Evolutionary conservation across 2,329 filamentous ascomycete genomes (phyloP), one percentile per base, ranked within the genome.

Genomic region (Thielaviopsis euricoi): DNA sequence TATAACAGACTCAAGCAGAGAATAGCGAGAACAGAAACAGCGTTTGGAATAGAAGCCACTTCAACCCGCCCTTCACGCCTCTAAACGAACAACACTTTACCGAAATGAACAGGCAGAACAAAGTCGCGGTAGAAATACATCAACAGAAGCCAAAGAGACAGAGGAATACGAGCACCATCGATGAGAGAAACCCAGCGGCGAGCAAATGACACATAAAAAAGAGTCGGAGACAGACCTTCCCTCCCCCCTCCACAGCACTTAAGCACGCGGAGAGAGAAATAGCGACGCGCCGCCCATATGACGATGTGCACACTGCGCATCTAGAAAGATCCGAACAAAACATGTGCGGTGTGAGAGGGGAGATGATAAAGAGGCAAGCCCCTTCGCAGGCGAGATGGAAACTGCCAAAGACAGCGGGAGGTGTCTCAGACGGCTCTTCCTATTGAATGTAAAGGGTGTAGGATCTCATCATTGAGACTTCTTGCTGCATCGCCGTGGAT

Each of bases 351-450:
- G 58, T 56, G 43, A 23, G 55, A 61, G 54, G 58, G 55, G 59
- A 50, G 55, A 53, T 51, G 51, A 53, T 60, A 57, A 58, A 58
- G 52, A 46, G 52, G 58, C 23, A 53, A 57, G 53, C 53, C 60
- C 60, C 53, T 46, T 40, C 60, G 60, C 58, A 62, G 63, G 59
- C 63, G 59, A 50, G 29, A 58, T 59, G 59, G 62, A 57, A 57
- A 57, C 56, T 57, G 62, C 61, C 60, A 63, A 62, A 62, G 52
- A 25, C 55, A 53, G 52, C 21, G 58, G 58, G 53, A 55, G 58
- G 53, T 48, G 66, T 67, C 69, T 71, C 69, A 71, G 68, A 71
- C 69, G 70, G 70, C 70, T 71, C 70, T 71, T 71, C 70, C 70
- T 71, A 68, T 63, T 63, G 59, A 59, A 60, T 57, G 56, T 65